These are phyloP conservation scores for Globisporangium lucens DNA, from an alignment of 352 stramenopile species.

Conservation along the genomic window DNA sequence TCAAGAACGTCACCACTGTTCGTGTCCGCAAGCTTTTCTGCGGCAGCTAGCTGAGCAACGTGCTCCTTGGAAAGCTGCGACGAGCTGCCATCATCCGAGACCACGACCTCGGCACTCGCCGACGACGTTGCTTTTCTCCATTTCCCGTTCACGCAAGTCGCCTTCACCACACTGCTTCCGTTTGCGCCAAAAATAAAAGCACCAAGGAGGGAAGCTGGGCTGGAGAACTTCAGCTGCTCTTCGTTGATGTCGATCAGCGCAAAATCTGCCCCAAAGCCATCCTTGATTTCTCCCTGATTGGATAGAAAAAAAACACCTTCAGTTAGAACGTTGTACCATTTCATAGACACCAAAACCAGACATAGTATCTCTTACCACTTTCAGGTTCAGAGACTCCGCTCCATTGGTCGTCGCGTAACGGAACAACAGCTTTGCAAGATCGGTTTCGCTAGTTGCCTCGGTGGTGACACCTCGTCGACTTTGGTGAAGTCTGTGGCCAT, in stretches of 20 bases:
- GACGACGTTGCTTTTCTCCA: conserved; percentile 42
- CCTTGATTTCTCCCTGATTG: conserved; percentile 60
- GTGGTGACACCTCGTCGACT: conserved; percentile 65
- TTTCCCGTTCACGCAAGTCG: conserved; percentile 69
- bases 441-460: conserved; percentile 44
- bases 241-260: conserved; percentile 64
- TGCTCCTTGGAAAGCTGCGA: conserved; percentile 41
- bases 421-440: conserved; percentile 64
- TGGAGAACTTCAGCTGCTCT: conserved; percentile 69
- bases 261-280: conserved; percentile 65
- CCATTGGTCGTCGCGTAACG: conserved; percentile 66
- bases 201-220: conserved; percentile 49
- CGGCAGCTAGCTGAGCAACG: conserved; percentile 37
- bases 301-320: background rate
- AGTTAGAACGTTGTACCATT: background rate
- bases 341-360: background rate
- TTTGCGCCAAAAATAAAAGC: conserved; percentile 74
- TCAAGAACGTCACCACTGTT: conserved; percentile 65
- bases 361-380: conserved; percentile 38
- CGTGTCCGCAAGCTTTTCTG: conserved; percentile 44
- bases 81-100: background rate
- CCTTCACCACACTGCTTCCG: conserved; percentile 65
- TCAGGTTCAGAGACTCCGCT: conserved; percentile 61
- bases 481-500: conserved; percentile 61
- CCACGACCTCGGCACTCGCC: background rate